These are phyloP conservation scores for Saturnispora bothae DNA, from an alignment of 805 yeast species.

Conservation along the genomic window DNA sequence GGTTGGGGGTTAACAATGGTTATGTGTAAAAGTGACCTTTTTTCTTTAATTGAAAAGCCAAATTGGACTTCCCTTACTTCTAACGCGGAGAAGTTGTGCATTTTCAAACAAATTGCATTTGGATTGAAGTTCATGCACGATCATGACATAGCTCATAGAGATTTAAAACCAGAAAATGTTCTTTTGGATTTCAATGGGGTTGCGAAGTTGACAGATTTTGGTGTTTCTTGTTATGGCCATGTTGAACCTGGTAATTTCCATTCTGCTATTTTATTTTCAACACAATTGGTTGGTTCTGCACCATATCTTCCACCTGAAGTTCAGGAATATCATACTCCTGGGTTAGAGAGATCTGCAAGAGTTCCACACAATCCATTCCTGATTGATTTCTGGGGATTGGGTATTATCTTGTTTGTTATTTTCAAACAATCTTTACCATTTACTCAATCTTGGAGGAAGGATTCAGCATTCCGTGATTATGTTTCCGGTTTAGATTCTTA, in stretches of 20 bases:
- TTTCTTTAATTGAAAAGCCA: slow-evolving; percentile 44
- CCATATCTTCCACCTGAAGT: slow-evolving; percentile 83
- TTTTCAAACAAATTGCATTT: slow-evolving; percentile 62
- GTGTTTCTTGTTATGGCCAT: slow-evolving; percentile 70
- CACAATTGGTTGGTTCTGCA: slow-evolving; percentile 68
- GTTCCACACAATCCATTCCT: slow-evolving; percentile 47
- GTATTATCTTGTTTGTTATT: slow-evolving; percentile 56
- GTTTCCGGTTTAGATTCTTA: slow-evolving; percentile 29
- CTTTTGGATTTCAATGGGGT: slow-evolving; percentile 48
- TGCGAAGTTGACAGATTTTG: slow-evolving; percentile 85
- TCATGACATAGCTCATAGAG: slow-evolving; percentile 81
- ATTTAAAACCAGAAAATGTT: slow-evolving; percentile 88
- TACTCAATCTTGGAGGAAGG: slow-evolving; percentile 34
- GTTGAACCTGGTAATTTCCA: slow-evolving; percentile 42
- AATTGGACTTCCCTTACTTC: slow-evolving; percentile 43
- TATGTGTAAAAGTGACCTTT: slow-evolving; percentile 50
- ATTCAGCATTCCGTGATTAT: slow-evolving; percentile 50
- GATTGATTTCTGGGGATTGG: slow-evolving; percentile 72
- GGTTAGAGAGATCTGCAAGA: slow-evolving; percentile 26
- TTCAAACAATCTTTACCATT: slow-evolving; percentile 55
- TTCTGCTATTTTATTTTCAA: slow-evolving; percentile 30
- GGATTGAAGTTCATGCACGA: slow-evolving; percentile 65
- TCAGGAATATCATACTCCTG: slow-evolving; percentile 34
- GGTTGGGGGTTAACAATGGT: slow-evolving; percentile 81
- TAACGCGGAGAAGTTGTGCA: slow-evolving; percentile 46